These are phyloP conservation scores for Xylariaceae sp. DNA, from an alignment of 2,329 filamentous ascomycete genomes.

Conservation along the genomic window DNA sequence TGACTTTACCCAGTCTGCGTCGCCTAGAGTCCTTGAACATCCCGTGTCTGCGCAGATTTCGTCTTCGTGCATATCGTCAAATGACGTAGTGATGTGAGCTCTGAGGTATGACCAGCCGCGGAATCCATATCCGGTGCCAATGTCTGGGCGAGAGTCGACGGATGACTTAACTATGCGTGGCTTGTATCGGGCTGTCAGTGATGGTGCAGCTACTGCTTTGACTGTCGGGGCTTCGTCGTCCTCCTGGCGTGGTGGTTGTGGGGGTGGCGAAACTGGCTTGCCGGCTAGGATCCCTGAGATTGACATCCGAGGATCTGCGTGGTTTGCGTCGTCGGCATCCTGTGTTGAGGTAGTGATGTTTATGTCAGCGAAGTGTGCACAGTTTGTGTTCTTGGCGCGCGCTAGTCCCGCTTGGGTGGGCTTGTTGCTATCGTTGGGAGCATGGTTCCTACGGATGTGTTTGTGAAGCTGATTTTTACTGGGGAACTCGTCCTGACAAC, in stretches of 20 bases:
- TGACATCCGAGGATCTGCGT: background rate
- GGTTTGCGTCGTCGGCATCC: background rate
- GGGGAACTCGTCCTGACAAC: background rate
- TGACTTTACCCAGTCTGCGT: background rate
- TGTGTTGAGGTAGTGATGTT: too few species aligned
- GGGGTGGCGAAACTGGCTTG: too few species aligned
- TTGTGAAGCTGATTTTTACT: background rate
- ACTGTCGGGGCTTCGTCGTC: too few species aligned
- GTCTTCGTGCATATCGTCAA: background rate
- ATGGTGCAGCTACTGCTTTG: too few species aligned
- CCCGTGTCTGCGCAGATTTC: background rate
- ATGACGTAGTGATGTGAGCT: background rate
- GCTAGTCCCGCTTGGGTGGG: too few species aligned
- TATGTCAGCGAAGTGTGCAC: too few species aligned
- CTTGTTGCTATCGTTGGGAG: too few species aligned
- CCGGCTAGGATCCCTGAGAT: too few species aligned
- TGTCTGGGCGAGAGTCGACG: background rate
- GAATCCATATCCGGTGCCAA: background rate
- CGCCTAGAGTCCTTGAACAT: background rate
- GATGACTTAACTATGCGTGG: background rate
- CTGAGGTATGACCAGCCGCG: background rate
- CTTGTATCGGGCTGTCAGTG: background rate
- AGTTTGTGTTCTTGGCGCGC: too few species aligned
- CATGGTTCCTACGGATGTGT: background rate
- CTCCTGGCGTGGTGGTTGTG: too few species aligned